A percentile compares a stretch with the other conserved stretches of the same genome.
These are phyloP conservation scores for Mediolabrus comicus DNA, from an alignment of 108 stramenopile species.

Conservation along the genomic window DNA sequence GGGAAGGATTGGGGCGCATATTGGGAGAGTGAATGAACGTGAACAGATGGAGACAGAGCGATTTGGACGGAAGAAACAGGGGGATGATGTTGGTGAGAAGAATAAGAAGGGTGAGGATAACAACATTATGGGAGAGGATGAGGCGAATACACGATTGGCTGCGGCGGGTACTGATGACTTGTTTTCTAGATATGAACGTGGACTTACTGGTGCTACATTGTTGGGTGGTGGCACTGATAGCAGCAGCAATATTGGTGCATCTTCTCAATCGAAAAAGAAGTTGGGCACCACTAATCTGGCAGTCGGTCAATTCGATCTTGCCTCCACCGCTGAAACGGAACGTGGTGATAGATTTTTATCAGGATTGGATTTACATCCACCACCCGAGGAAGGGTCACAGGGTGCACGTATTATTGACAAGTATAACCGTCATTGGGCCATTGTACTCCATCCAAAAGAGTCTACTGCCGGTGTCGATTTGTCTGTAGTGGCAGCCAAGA, in stretches of 20 bases:
- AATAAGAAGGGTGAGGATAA: neutral
- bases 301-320: constrained; percentile 84
- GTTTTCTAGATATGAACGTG: constrained; percentile 78
- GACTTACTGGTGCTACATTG: neutral
- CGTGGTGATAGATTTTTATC: constrained; percentile 69
- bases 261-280: constrained; percentile 1
- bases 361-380: constrained; percentile 69
- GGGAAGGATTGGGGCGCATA: constrained; percentile 66
- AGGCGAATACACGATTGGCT: constrained; percentile 59
- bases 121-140: constrained; percentile 15
- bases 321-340: constrained; percentile 81
- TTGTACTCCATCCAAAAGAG: constrained; percentile 83
- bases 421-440: constrained; percentile 89
- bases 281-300: constrained; percentile 61
- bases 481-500: constrained; percentile 54
- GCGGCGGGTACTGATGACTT: constrained; percentile 85
- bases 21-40: constrained; percentile 26
- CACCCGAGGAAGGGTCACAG: constrained; percentile 52
- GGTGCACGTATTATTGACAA: constrained; percentile 78
- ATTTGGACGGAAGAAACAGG: constrained; percentile 3
- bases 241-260: constrained; percentile 5
- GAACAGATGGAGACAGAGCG: constrained; percentile 29
- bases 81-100: neutral
- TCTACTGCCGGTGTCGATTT: constrained; percentile 73
- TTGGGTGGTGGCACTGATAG: neutral